Evolutionary conservation across 345 rosid species (phyloP).

Genomic region (Abelmoschus esculentus): DNA sequence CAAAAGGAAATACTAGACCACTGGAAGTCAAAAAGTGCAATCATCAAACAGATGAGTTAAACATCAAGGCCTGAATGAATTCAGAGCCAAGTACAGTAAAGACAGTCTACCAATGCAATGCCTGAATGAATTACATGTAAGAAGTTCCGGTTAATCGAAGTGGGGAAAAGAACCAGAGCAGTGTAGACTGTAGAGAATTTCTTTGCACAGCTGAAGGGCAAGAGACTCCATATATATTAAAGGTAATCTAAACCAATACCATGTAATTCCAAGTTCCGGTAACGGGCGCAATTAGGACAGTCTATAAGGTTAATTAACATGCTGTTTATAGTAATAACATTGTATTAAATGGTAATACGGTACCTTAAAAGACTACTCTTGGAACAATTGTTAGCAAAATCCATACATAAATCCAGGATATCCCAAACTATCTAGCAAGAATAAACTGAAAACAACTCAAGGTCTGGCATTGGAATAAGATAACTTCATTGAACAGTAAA

Average conservation of each 20-base stretch:
- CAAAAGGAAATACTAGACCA: background rate
- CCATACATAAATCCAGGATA: no score
- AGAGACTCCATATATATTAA: no score
- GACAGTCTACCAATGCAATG: background rate
- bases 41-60: background rate
- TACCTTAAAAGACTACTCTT: background rate
- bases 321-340: background rate
- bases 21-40: background rate
- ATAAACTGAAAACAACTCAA: no score
- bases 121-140: no score
- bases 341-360: background rate
- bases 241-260: background rate
- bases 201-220: no score
- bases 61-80: background rate
- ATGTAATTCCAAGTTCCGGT: background rate
- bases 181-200: no score
- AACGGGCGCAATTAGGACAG: no score
- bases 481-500: no score
- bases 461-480: no score
- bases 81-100: no score
- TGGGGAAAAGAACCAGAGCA: no score
- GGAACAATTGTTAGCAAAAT: background rate
- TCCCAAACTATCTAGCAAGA: background rate
- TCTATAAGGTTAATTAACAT: background rate
- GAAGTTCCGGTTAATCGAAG: no score